Base-by-base conservation (phyloP, 805 yeast genomes). In the Ogataea saltuana region DNA sequence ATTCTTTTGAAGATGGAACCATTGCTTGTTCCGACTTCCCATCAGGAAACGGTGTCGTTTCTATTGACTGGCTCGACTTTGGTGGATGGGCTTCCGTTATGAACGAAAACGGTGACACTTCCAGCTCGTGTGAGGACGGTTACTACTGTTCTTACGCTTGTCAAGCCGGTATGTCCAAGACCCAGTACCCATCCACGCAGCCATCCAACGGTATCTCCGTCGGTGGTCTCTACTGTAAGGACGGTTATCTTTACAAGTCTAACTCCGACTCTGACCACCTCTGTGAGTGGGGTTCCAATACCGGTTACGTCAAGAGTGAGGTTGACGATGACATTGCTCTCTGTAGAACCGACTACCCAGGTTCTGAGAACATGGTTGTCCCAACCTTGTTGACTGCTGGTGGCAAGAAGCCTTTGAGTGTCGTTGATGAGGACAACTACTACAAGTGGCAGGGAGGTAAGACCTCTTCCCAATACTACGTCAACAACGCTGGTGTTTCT, bases 281-380 rank as follows among this genome's bases (percentile, higher is more conserved):
- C 61, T 91, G 99, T 76, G 88, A 76, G 62, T 86, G 95, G 91
- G 98, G 96, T 63, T 68, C 62, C 27, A 73, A 80, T 42, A 66
- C 83, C 40, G 95, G 95, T 37, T 62, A 67, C 41, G 90, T 85
- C 55, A 84, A 74, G 46, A 79, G 81, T 58, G 73, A 85, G 56
- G 69, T 87, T 46, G 61, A 66, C 53, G 64, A 83, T 47, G 75
- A 75, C 41, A 89, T 91, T 58, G 91, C 98, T 47, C 71, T 93
- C 60, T 93, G 99, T 78, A 86, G 97, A 76, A 91, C 99, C 50
- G 99, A 91, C 68, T 91, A 91, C 80, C 99, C 99, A 63, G 99
- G 99, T 73, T 84, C 97, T 53, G 99, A 91, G 75, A 89, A 89
- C 79, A 93, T 91, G 98, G 95, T 83, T 55, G 77, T 91, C 50